Evolutionary conservation across 208 protist species (phyloP).

Genomic region (Kentomonas sorsogonicus): DNA sequence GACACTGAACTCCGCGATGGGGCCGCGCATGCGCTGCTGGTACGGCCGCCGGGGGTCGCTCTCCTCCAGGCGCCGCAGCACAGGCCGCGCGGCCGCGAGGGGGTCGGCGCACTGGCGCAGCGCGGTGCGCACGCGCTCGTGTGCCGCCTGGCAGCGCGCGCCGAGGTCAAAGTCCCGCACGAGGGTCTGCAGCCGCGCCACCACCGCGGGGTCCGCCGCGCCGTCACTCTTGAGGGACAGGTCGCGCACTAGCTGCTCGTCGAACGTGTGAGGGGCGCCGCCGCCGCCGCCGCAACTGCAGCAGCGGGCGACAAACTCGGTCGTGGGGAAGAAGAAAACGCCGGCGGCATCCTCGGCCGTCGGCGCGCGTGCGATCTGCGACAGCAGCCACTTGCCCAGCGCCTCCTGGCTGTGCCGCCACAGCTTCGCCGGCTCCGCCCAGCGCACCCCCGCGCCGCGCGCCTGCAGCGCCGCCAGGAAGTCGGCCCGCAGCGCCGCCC

Average conservation of each 20-base stretch:
- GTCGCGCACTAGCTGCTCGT: slow-evolving; percentile 81
- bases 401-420: slow-evolving; percentile 84
- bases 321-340: slow-evolving; percentile 39
- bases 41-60: slow-evolving; percentile 37
- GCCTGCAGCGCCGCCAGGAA: slow-evolving; percentile 58
- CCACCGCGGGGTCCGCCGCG: slow-evolving; percentile 22
- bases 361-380: slow-evolving; percentile 61
- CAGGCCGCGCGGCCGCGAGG: slow-evolving; percentile 15
- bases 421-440: slow-evolving; percentile 72
- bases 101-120: slow-evolving; percentile 32
- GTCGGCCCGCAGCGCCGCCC: slow-evolving; percentile 52
- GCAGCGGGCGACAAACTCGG: slow-evolving; percentile 5
- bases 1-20: slow-evolving; percentile 51
- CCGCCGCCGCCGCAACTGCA: slow-evolving; percentile 8
- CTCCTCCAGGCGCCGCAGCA: slow-evolving; percentile 34
- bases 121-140: slow-evolving; percentile 21
- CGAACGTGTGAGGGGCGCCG: slow-evolving; percentile 37
- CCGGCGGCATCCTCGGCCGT: slow-evolving; percentile 15
- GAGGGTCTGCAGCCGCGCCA: slow-evolving; percentile 25
- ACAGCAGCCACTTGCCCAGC: slow-evolving; percentile 85
- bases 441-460: slow-evolving; percentile 20
- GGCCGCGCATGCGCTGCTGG: slow-evolving; percentile 37
- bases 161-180: slow-evolving; percentile 49
- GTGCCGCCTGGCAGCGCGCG: slow-evolving; percentile 43
- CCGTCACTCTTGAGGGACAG: slow-evolving; percentile 73